These are phyloP conservation scores for Gomphus bonarii DNA, from an alignment of 1,284 basidiomycete genomes.

Conservation along the genomic window DNA sequence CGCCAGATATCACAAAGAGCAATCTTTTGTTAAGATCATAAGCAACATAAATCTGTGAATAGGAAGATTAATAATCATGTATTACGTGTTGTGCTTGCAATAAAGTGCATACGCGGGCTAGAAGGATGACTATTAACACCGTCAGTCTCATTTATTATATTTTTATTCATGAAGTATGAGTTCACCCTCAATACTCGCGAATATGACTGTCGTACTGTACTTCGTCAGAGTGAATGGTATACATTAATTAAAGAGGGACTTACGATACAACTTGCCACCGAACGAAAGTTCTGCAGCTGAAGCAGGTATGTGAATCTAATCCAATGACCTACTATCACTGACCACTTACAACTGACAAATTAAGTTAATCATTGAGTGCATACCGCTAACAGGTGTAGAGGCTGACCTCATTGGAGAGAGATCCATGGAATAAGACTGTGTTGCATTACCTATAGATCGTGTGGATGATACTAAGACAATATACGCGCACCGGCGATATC, in stretches of 20 bases:
- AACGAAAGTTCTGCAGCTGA: not conserved
- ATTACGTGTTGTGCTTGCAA: not conserved
- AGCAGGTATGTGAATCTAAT: not conserved
- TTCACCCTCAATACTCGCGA: not conserved
- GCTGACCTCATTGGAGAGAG: not conserved
- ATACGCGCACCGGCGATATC: not conserved
- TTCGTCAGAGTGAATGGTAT: not conserved
- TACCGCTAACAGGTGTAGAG: too few relatives aligned
- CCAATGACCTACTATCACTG: not conserved
- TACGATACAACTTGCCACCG: not conserved
- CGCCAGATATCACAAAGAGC: not conserved
- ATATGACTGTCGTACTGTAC: not conserved
- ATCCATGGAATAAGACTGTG: not conserved
- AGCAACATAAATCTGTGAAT: not conserved
- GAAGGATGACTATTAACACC: not conserved
- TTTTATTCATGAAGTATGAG: not conserved
- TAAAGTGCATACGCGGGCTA: not conserved
- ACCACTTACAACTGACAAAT: not conserved
- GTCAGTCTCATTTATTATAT: not conserved
- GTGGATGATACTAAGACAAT: not conserved
- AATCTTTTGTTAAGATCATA: not conserved
- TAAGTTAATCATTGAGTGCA: not conserved
- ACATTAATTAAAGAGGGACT: not conserved
- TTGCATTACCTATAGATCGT: not conserved
- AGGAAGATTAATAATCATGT: not conserved